Evolutionary conservation across 441 rosid species (phyloP).

Genomic region (Corymbia citriodora): DNA sequence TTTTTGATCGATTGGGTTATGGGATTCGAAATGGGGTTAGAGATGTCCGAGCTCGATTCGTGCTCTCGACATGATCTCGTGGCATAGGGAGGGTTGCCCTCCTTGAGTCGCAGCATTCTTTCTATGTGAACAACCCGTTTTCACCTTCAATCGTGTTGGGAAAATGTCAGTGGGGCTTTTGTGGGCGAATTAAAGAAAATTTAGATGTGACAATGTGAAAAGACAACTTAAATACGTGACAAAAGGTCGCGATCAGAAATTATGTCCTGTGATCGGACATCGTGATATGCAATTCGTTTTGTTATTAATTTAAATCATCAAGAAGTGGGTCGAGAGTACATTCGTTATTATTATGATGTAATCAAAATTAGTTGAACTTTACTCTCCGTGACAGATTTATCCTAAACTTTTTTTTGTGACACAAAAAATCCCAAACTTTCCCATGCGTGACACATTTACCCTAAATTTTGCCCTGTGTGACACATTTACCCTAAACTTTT

Average conservation of each 20-base stretch:
- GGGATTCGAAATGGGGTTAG: neutral
- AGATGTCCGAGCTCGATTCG: neutral
- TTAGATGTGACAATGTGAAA: neutral
- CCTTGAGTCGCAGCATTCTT: neutral
- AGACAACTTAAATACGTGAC: too few relatives aligned
- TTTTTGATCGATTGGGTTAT: neutral
- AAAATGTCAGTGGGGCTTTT: too few relatives aligned
- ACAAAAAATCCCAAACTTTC: too few relatives aligned
- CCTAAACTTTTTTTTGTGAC: too few relatives aligned
- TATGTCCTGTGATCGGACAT: neutral
- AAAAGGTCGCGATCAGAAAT: too few relatives aligned
- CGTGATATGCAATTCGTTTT: too few relatives aligned
- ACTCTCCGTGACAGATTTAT: too few relatives aligned
- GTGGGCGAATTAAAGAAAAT: rapidly evolving
- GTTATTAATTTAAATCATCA: neutral
- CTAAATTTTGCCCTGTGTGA: too few relatives aligned
- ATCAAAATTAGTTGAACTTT: neutral
- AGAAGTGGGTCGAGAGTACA: neutral
- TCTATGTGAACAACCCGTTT: neutral
- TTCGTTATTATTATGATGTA: neutral
- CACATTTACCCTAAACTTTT: too few relatives aligned
- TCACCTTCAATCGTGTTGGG: neutral
- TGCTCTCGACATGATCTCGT: neutral
- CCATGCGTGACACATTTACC: too few relatives aligned
- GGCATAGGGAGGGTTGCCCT: neutral